Evolutionary conservation across 306 rosid species (phyloP).

Genomic region (Pueraria montana): DNA sequence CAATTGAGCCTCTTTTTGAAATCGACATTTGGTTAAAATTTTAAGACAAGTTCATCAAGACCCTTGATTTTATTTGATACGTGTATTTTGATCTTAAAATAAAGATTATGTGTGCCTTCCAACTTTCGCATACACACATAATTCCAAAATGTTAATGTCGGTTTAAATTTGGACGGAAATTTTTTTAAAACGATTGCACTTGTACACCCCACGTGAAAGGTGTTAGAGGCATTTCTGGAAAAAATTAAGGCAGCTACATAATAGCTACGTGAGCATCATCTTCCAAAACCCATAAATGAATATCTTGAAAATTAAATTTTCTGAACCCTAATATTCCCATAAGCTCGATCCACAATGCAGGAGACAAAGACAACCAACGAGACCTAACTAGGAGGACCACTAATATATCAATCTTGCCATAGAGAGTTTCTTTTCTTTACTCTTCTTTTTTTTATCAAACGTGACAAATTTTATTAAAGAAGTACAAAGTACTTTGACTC

Average conservation of each 20-base stretch:
- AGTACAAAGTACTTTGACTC: not conserved
- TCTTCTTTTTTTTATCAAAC: not conserved
- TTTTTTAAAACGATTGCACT: not conserved
- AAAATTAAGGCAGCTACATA: not conserved
- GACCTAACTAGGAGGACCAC: not conserved
- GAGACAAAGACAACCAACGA: not conserved
- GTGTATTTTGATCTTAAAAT: not conserved
- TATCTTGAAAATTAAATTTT: not conserved
- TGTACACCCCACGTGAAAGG: not conserved
- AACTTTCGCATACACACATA: not conserved
- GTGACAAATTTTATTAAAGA: not conserved
- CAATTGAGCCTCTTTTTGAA: constrained; percentile 8
- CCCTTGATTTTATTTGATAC: not conserved
- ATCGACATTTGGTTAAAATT: not conserved
- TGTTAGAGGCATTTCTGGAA: not conserved
- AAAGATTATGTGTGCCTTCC: not conserved
- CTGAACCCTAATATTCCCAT: not conserved
- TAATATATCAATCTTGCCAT: not conserved
- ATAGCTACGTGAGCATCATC: not conserved
- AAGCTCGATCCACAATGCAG: not conserved
- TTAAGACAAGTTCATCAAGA: not conserved
- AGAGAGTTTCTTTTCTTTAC: not conserved
- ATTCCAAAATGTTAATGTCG: not conserved
- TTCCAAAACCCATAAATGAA: not conserved
- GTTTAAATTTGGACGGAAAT: not conserved